These are phyloP conservation scores for Nicotiana obtusifolia DNA, from an alignment of 257 asterid species.

Conservation along the genomic window DNA sequence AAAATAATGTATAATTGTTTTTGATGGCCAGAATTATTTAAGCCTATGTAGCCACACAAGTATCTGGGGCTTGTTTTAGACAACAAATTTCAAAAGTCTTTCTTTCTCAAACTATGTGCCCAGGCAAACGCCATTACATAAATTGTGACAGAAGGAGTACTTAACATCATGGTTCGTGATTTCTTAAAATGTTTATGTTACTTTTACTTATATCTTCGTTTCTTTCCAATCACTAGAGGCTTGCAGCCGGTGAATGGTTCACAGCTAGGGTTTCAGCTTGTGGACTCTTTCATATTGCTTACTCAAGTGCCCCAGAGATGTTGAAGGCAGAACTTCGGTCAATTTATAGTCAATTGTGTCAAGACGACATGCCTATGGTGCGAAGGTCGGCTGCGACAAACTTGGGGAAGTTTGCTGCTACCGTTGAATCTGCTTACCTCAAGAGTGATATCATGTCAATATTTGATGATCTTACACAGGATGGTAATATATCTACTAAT, in stretches of 20 bases:
- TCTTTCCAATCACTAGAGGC: conserved; percentile 44
- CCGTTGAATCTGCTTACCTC: conserved; percentile 41
- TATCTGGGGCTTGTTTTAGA: no score
- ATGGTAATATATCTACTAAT: conserved; percentile 25
- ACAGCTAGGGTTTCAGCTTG: conserved; percentile 96
- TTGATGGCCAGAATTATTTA: no score
- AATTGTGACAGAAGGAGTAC: no score
- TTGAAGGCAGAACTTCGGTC: conserved; percentile 79
- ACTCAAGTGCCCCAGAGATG: conserved; percentile 69
- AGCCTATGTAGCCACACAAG: no score
- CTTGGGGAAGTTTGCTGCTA: conserved; percentile 46
- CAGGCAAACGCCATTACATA: no score
- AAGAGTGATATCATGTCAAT: conserved; percentile 43
- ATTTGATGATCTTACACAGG: conserved; percentile 49
- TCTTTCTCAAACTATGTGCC: no score
- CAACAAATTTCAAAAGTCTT: no score
- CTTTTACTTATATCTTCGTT: neutral
- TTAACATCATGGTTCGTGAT: neutral
- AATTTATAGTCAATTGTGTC: conserved; percentile 72
- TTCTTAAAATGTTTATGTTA: neutral
- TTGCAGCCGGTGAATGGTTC: conserved; percentile 98
- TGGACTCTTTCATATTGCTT: conserved; percentile 88
- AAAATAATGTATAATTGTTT: no score
- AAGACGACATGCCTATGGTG: conserved; percentile 98
- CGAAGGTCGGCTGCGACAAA: conserved; percentile 88